phyloP scores from a whole-genome alignment of 495 filamentous ascomycete genomes.

The Peziza echinospora region DNA sequence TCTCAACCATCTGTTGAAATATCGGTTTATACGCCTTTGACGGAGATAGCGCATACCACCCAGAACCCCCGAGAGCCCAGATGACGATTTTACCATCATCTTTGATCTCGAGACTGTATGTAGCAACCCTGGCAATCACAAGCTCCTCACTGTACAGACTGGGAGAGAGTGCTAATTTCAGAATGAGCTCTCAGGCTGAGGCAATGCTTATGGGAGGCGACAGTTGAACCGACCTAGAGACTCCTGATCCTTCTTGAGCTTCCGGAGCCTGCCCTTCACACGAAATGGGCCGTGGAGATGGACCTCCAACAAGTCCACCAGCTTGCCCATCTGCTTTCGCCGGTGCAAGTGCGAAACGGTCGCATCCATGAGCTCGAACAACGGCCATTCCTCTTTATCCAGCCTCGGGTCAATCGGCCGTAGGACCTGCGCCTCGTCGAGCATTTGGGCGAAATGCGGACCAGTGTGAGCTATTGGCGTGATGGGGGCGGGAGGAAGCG shows the following conservation, averaged over 20 bases:
- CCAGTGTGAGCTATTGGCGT: too few relatives aligned
- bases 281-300: slow-evolving; percentile 9
- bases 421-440: background rate
- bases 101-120: slow-evolving; percentile 7
- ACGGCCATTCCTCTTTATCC: slow-evolving; percentile 9
- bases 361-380: slow-evolving; percentile 11
- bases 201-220: too few relatives aligned
- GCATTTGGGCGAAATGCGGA: too few relatives aligned
- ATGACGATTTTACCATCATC: slow-evolving; percentile 6
- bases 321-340: background rate
- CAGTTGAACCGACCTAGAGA: background rate
- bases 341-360: slow-evolving; percentile 2
- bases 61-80: slow-evolving; percentile 9
- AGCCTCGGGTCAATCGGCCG: background rate
- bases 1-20: slow-evolving; percentile 8
- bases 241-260: background rate
- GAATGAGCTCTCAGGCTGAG: too few relatives aligned
- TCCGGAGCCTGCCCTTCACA: slow-evolving; percentile 5
- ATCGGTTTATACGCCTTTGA: slow-evolving; percentile 4
- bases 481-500: too few relatives aligned
- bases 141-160: background rate
- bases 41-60: slow-evolving; percentile 12
- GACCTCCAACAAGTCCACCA: slow-evolving; percentile 13
- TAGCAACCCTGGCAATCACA: slow-evolving; percentile 1
- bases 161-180: background rate